phyloP scores from a whole-genome alignment of 495 filamentous ascomycete genomes.

The Monascus purpureus region DNA sequence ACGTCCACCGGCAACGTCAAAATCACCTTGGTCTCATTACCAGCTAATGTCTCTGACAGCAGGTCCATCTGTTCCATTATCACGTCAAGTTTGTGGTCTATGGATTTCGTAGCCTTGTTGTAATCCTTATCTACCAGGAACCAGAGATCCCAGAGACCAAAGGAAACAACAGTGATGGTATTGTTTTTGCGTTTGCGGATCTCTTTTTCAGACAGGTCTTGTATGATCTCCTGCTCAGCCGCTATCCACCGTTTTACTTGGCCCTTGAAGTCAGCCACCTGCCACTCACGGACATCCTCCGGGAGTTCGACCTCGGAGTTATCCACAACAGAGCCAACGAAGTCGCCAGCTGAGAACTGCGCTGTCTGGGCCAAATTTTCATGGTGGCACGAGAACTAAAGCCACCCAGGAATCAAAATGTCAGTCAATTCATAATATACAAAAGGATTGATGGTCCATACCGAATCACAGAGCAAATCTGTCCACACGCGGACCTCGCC shows the following conservation, averaged over 20 bases:
- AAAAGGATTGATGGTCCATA: no score
- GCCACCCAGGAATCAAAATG: not conserved
- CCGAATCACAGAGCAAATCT: constrained; percentile 30
- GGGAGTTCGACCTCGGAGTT: constrained; percentile 16
- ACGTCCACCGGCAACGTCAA: constrained; percentile 35
- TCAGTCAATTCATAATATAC: no score
- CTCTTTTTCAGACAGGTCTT: constrained; percentile 10
- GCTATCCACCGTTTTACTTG: constrained; percentile 29
- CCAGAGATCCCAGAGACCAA: constrained; percentile 40
- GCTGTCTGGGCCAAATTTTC: constrained; percentile 31
- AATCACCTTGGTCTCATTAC: constrained; percentile 30
- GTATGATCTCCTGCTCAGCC: constrained; percentile 13
- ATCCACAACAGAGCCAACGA: constrained; percentile 28
- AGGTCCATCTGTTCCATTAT: constrained; percentile 30
- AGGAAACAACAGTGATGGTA: constrained; percentile 30
- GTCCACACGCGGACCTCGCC: constrained; percentile 26
- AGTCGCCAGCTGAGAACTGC: constrained; percentile 14
- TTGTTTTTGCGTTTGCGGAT: constrained; percentile 14
- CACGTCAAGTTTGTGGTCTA: constrained; percentile 28
- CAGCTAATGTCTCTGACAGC: constrained; percentile 22
- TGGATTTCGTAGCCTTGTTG: constrained; percentile 16
- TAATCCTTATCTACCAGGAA: constrained; percentile 23
- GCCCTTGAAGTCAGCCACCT: constrained; percentile 25
- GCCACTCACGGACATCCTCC: constrained; percentile 14
- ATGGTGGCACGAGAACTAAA: constrained; percentile 33